phyloP scores from a whole-genome alignment of 78 protist species.

The Polysphondylium violaceum region DNA sequence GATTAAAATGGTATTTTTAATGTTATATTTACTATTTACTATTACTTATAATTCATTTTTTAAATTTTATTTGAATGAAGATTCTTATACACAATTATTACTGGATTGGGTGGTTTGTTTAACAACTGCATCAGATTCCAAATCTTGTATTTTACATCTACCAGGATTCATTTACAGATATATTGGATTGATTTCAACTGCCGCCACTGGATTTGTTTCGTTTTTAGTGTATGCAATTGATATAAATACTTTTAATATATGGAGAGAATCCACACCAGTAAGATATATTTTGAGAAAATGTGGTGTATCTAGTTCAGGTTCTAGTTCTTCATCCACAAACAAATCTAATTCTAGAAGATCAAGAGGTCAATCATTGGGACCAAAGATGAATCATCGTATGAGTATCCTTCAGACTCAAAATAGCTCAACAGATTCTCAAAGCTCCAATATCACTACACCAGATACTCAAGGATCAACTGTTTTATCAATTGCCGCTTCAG shows the following conservation, averaged over 20 bases:
- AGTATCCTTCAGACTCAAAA: too few species aligned
- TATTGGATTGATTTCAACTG: not conserved
- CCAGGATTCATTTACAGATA: not conserved
- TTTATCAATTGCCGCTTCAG: too few species aligned
- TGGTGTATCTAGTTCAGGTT: too few species aligned
- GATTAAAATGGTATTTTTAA: not conserved
- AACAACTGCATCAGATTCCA: not conserved
- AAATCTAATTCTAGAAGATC: too few species aligned
- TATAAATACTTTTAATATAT: not conserved
- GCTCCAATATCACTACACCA: too few species aligned
- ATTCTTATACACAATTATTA: not conserved
- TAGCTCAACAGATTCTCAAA: too few species aligned
- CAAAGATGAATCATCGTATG: too few species aligned
- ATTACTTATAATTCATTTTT: not conserved
- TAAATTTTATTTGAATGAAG: not conserved
- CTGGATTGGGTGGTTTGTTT: not conserved
- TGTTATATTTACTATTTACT: conserved; percentile 1
- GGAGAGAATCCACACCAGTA: not conserved
- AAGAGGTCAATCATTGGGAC: too few species aligned
- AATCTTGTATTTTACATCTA: not conserved
- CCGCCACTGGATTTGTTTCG: not conserved
- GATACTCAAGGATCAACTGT: too few species aligned
- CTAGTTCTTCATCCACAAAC: too few species aligned
- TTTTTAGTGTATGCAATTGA: not conserved
- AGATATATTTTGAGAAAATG: too few species aligned